Evolutionary conservation across 2,329 filamentous ascomycete species (phyloP).

Genomic region (Colletotrichum sp.): DNA sequence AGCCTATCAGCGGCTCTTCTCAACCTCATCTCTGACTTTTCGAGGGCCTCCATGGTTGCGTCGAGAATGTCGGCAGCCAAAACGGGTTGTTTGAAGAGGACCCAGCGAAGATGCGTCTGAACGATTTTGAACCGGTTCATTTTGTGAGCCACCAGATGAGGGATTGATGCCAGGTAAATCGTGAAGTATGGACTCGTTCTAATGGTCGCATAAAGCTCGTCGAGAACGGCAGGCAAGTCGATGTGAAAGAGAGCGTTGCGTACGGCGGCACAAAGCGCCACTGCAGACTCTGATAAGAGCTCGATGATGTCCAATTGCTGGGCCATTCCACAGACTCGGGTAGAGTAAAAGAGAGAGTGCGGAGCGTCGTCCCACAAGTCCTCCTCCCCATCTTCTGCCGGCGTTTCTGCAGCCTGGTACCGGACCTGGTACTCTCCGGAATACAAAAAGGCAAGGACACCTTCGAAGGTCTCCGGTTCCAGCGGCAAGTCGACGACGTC

Average conservation of each 20-base stretch:
- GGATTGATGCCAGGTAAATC: not conserved
- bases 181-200: not conserved
- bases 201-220: not conserved
- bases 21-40: not conserved
- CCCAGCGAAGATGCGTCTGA: not conserved
- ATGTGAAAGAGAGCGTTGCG: not conserved
- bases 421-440: not conserved
- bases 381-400: not conserved
- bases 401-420: not conserved
- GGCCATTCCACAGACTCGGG: not conserved
- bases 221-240: not conserved
- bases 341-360: not conserved
- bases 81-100: not conserved
- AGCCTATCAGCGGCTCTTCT: not conserved
- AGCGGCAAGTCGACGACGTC: not conserved
- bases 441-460: not conserved
- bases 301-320: not conserved
- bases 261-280: not conserved
- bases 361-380: not conserved
- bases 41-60: not conserved
- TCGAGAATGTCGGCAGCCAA: not conserved
- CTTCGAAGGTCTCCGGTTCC: not conserved
- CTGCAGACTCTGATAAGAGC: not conserved
- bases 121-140: not conserved
- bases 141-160: not conserved